Evolutionary conservation across 2,329 filamentous ascomycete genomes (phyloP), one percentile per base, ranked within the genome.

Genomic region (Hyphodiscus sp.): DNA sequence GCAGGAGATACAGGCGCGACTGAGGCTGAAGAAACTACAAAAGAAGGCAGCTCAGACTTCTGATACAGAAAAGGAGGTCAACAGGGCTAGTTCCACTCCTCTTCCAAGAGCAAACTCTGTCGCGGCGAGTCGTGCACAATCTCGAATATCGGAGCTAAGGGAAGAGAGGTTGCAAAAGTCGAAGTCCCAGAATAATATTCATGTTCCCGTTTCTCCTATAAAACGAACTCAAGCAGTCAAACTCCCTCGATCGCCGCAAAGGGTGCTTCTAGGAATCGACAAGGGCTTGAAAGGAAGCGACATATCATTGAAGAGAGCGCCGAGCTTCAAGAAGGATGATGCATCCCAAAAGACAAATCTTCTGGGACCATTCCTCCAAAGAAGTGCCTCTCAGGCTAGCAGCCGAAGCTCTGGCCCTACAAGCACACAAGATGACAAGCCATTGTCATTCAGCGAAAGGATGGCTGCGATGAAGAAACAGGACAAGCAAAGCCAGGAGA

Each of bases 21-120:
- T 97, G 50, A 94, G 86, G 70, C 71, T 97, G 59, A 97, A 96
- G 70, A 91, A 86, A 65, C 73, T 97, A 15, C 88, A 94, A 68
- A 85, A 85, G 66, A 81, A 77, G 65, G 72, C 75, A 54, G 58
- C 67, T 55, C 58, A 71, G 59, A 43, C 63, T 51, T 63, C 61
- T 45, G 63, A 60, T 52, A 62, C 61, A 8, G 65, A 65, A 29
- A 58, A 54, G 15, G 62, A 65, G 29, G 42, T 41, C 23, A 53
- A 46, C 16, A 51, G 52, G 41, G 45, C 56, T 4, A 52, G 47
- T 15, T 55, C 58, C 13, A 49, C 54, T 19, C 53, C 61, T 13
- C 30, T 58, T 10, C 44, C 52, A 19, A 61, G 63, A 45, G 55
- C 62, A 23, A 60, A 57, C 45, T 65, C 65, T 45, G 61, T 53